Base-by-base conservation (phyloP, 2,329 filamentous ascomycete species). In the Microsporum audouinii region DNA sequence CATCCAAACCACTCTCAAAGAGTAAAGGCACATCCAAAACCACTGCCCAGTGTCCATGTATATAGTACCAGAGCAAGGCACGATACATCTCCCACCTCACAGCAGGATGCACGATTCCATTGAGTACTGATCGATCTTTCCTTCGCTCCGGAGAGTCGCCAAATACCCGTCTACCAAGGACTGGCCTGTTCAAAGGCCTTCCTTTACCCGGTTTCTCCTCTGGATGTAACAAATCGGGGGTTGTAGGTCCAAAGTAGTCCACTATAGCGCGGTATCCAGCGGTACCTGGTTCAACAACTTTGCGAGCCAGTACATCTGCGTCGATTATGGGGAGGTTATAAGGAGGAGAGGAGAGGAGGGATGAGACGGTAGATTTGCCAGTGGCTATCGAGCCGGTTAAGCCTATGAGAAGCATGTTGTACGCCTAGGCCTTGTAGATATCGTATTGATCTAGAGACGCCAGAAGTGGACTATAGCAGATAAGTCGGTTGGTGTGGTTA, bases 331-430 rank as follows among this genome's bases (percentile, higher is more conserved):
- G 91, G 64, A 99, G 82, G 63, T 84, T 87, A 79, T 96, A 88
- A 0, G 92, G 94, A 3, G 88, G 79, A 3, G 84, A 80, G 58
- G 88, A 84, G 68, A 99, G 88, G 67, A 96, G 82, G 43, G 82
- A 80, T 33, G 94, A 96, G 60, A 96, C 91, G 66, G 92, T 99
- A 53, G 92, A 96, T 82, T 99, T 99, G 73, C 94, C 94, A 4
- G 94, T 99, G 63, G 94, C 94, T 71, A 99, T 97, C 63, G 91
- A 96, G 72, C 94, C 94, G 6, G 94, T 99, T 31, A 99, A 84
- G 61, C 94, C 94, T 68, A 99, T 91, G 70, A 99, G 85, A 57
- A 97, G 84, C 94, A 97, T 97, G n/a, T 29, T 49, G 53, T 27
- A 17, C 27, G 17, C 4, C 17, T 12, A 2, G 17, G 31, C 23